Base-by-base conservation (phyloP, 2,329 filamentous ascomycete species). In the Pseudophaeomoniella oleicola region DNA sequence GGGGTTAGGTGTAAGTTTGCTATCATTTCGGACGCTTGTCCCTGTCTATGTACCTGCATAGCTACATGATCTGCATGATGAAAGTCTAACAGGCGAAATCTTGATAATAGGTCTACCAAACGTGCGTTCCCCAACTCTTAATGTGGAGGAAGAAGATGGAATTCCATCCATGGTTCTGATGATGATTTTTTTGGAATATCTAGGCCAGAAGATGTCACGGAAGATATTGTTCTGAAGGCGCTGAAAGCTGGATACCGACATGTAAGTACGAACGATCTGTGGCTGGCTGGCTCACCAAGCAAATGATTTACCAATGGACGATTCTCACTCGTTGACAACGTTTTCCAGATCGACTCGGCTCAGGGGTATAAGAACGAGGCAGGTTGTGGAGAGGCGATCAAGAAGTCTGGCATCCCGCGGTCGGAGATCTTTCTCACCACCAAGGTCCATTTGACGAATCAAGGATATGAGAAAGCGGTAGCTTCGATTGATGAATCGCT, bases 401-500 rank as follows among this genome's bases (percentile, higher is more conserved):
- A 59, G 1, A 59, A 61, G 37, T 66, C 67, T 4, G 59, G 60
- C 2, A 47, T 75, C 32, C 61, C 67, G 5, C 65, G 72, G 4
- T 60, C 62, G 14, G 52, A 70, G 34, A 56, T 75, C 35, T 77
- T 75, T 58, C 75, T 72, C 50, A 76, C 72, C 4, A 71, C 65
- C 40, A 77, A 77, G 48, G 62, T 76, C 5, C 56, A 61, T 2
- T 55, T 50, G 11, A 42, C 22, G 9, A 27, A 50, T 2, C 62
- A 72, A 47, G 67, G 64, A 42, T 87, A 87, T 47, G 67, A 75
- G 12, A 68, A 64, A 39, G 69, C 78, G 13, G 75, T 73, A 52
- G 62, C 64, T 12, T 70, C 76, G 44, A 67, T 92, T 44, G 59
- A 78, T 44, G 60, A 67, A 37, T 80, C 76, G 12, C 60, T 87